These are phyloP conservation scores for Calocybe gangraenosa DNA, from an alignment of 768 basidiomycete species.

Conservation along the genomic window DNA sequence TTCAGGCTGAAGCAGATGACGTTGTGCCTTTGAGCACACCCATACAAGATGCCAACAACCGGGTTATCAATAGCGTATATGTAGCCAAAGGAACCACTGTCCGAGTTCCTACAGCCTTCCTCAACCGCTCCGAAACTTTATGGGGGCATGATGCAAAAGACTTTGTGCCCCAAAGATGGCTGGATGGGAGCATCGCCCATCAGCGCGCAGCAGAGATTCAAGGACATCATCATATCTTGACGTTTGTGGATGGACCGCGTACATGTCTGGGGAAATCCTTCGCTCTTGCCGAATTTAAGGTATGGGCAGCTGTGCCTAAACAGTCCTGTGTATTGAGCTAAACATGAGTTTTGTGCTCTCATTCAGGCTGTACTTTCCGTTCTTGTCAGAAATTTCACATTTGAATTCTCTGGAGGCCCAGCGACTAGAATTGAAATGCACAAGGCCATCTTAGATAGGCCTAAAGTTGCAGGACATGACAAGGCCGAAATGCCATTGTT, in stretches of 20 bases:
- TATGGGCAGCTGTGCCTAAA: conserved; percentile 9
- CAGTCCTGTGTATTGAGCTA: too few species aligned
- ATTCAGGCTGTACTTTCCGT: conserved; percentile 37
- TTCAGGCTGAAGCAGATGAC: conserved; percentile 35
- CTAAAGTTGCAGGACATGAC: conserved; percentile 27
- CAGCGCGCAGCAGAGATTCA: conserved; percentile 27
- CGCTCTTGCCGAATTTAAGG: conserved; percentile 39
- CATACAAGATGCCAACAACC: conserved; percentile 21
- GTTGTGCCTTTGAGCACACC: conserved; percentile 32
- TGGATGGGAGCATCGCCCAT: conserved; percentile 18
- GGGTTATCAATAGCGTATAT: conserved; percentile 24
- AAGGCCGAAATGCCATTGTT: conserved; percentile 26
- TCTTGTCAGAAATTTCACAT: conserved; percentile 36
- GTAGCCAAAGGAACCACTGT: conserved; percentile 37
- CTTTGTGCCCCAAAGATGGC: conserved; percentile 43
- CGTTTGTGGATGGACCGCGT: conserved; percentile 41
- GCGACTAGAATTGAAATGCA: conserved; percentile 28
- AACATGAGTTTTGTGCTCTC: too few species aligned
- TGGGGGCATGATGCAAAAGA: conserved; percentile 44
- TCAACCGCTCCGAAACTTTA: conserved; percentile 35
- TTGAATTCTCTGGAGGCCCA: conserved; percentile 32
- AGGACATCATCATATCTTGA: conserved; percentile 35
- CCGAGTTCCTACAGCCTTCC: conserved; percentile 30
- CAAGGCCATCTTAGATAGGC: conserved; percentile 27
- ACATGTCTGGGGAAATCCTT: conserved; percentile 42